Percentiles rank a stretch among this genome's conserved stretches.
Evolutionary conservation across 768 basidiomycete species (phyloP).

Genomic region (Calvatia gigantea): DNA sequence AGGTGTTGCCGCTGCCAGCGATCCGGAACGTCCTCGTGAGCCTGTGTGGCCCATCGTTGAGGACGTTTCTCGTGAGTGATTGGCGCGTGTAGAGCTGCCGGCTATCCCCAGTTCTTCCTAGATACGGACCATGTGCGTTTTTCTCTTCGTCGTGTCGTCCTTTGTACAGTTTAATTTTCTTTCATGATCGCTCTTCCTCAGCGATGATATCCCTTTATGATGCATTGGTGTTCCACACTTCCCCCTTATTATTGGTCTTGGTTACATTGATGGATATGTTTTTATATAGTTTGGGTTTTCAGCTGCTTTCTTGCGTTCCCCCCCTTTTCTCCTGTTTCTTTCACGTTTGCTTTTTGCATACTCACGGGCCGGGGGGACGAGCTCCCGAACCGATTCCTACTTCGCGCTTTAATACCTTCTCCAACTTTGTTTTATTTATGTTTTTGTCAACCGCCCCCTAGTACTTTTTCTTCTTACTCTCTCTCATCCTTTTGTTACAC

Average conservation of each 20-base stretch:
- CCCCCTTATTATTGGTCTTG: constrained; percentile 6
- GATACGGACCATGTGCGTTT: constrained; percentile 2
- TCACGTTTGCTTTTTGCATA: neutral
- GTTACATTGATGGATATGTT: constrained; percentile 13
- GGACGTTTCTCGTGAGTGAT: constrained; percentile 22
- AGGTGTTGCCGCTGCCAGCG: constrained; percentile 13
- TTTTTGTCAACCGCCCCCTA: constrained; percentile 19
- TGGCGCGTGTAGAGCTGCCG: no score
- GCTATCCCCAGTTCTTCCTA: neutral
- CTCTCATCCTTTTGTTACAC: no score
- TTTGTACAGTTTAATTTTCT: constrained; percentile 10
- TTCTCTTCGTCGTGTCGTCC: constrained; percentile 2
- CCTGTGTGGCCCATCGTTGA: constrained; percentile 32
- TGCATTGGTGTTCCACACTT: constrained; percentile 4
- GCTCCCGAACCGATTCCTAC: neutral
- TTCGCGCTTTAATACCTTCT: neutral
- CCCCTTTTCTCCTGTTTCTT: constrained; percentile 3
- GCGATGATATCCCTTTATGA: constrained; percentile 7
- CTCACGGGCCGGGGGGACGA: constrained; percentile 11
- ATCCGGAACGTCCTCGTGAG: constrained; percentile 18
- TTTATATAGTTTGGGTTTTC: constrained; percentile 9
- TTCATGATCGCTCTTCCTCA: neutral
- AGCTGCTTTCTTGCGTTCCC: constrained; percentile 3
- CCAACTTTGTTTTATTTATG: constrained; percentile 10
- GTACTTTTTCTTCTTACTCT: constrained; percentile 11